Percentiles rank a stretch among this genome's conserved stretches.
Conservation (phyloP, 352 stramenopile genomes). For the Detonula confervacea region DNA sequence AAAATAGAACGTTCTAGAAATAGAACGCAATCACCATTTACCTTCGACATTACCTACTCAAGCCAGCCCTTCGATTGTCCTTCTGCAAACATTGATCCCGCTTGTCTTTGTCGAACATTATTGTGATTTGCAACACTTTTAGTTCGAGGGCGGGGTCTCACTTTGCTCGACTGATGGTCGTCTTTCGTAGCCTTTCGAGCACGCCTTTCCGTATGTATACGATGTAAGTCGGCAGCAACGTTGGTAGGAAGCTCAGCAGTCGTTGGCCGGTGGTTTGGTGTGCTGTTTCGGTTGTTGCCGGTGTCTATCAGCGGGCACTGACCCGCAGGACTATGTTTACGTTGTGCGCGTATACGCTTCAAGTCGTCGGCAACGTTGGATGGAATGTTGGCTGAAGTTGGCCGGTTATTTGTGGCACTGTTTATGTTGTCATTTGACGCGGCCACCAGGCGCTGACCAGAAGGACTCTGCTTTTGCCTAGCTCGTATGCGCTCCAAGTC, state of each 20-base stretch:
- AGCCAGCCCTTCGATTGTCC: not conserved
- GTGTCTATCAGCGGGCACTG: not conserved
- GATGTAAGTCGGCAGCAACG: conserved; percentile 14
- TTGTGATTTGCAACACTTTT: conserved; percentile 7
- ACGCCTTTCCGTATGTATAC: conserved; percentile 11
- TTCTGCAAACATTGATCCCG: conserved; percentile 16
- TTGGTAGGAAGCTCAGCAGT: conserved; percentile 12
- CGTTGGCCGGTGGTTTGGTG: not conserved
- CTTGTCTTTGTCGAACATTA: conserved; percentile 23
- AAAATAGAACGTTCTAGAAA: too few relatives aligned
- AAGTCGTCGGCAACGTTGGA: conserved; percentile 15
- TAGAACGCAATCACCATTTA: too few relatives aligned
- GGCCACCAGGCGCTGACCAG: not conserved
- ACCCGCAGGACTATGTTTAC: not conserved
- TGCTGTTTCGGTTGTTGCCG: not conserved
- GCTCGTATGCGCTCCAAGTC: conserved; percentile 3
- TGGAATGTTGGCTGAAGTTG: conserved; percentile 8
- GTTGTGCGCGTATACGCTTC: conserved; percentile 20
- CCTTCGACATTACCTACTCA: conserved; percentile 1
- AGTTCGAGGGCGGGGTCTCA: conserved; percentile 3
- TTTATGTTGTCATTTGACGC: not conserved
- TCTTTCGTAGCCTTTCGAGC: not conserved
- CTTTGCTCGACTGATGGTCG: not conserved
- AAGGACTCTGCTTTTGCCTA: not conserved
- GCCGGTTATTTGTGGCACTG: not conserved